Base-by-base conservation (phyloP, 2,329 filamentous ascomycete genomes). In the Penicillium aurantiogriseum region DNA sequence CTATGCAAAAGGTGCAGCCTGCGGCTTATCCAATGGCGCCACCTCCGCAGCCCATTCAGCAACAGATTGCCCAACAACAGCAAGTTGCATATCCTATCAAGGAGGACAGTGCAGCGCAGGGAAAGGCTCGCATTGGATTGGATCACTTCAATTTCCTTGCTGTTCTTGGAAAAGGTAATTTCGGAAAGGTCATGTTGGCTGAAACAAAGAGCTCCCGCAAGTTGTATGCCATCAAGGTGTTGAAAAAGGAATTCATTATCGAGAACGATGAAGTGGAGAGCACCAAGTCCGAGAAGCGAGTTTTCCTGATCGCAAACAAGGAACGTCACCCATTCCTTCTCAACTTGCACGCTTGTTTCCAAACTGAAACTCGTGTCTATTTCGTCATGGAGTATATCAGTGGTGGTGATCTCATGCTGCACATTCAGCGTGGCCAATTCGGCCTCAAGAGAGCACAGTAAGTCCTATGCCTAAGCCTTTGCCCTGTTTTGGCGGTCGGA, bases 371-470 rank as follows among this genome's bases (percentile, higher is more conserved):
- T 7, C 84, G 94, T 67, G 92, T 99, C 23, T 99, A 99, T 80
- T 99, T 99, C 72, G 94, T 99, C 63, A 97, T 97, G 93, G 94
- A 99, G 79, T 99, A 99, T 74, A 91, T 99, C 63, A 96, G 92
- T 72, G 94, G 94, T 80, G 94, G 94, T 79, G 94, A 99, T 82
- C 78, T 99, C 73, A 99, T 99, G 94, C 82, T 97, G 77, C 94
- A 99, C 78, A 99, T 99, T 73, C 94, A 99, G 76, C 87, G 94
- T 59, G 93, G 93, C 19, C 91, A 96, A 71, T 99, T 99, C 71
- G 93, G 93, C 56, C 90, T 92, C 7, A 97, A 96, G 78, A 87
- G 94, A 66, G 93, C 94, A 63, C 94, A 99, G 89, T 92, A 86
- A 79, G 89, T 84, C 53, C 39, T 25, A 27, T 19, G 29, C 15